Evolutionary conservation across 2,329 filamentous ascomycete genomes (phyloP).

Genomic region (Thelonectria blattea): DNA sequence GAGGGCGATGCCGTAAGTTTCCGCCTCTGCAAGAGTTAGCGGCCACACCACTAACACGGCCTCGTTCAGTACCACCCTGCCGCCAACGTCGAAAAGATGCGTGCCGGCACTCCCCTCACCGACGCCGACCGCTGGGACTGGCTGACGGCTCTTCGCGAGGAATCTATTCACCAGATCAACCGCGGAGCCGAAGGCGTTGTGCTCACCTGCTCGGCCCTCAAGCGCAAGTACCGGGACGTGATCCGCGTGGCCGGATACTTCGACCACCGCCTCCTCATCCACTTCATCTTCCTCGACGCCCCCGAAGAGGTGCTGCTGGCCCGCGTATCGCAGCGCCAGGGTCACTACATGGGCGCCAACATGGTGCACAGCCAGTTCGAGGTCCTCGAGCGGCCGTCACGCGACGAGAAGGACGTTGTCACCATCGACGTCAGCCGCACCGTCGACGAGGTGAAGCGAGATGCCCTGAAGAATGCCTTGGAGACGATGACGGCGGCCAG

Average conservation of each 20-base stretch:
- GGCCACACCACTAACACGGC: conserved; percentile 38
- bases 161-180: conserved; percentile 62
- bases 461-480: conserved; percentile 64
- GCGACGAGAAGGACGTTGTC: conserved; percentile 74
- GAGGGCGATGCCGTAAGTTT: conserved; percentile 77
- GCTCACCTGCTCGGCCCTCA: conserved; percentile 93
- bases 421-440: conserved; percentile 70
- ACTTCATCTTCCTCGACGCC: conserved; percentile 91
- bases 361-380: conserved; percentile 96
- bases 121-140: conserved; percentile 98
- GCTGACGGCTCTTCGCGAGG: conserved; percentile 79
- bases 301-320: conserved; percentile 75
- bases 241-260: conserved; percentile 83
- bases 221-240: conserved; percentile 95
- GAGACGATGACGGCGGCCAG: conserved; percentile 51
- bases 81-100: conserved; percentile 92
- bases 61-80: conserved; percentile 70
- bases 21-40: neutral
- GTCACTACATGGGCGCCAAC: conserved; percentile 93
- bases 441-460: conserved; percentile 64
- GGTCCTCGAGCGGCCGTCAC: conserved; percentile 80
- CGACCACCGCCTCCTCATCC: conserved; percentile 74
- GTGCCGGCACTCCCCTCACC: conserved; percentile 79
- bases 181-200: conserved; percentile 77
- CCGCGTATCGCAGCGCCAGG: conserved; percentile 75